Evolutionary conservation across 352 stramenopile species (phyloP), one percentile per base, ranked within the genome.

Genomic region (Blastocystis sp.): DNA sequence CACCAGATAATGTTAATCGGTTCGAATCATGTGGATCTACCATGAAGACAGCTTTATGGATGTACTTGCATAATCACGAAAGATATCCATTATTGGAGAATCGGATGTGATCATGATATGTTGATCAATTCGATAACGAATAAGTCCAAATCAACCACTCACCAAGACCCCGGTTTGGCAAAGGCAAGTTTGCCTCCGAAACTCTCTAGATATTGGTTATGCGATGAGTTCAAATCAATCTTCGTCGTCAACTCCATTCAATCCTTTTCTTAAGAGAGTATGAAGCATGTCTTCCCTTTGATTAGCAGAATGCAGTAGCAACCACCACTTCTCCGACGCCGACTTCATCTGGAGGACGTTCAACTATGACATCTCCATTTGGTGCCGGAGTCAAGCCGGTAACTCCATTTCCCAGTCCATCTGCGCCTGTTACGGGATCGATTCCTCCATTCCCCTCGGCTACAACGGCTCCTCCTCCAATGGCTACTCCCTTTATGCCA

Each of bases 201-300:
- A 59, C 16, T 80, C 43, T 16, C n/a, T 37, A 63, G 12, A 14
- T 24, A 42, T 14, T 65, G 61, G 27, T 39, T 35, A 35, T 63
- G 37, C 49, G 35, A 83, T 83, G 71, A 83, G 43, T 65, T 37
- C 49, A 43, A 27, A 35, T 29, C 27, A 29, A 21, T 43, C 43
- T 29, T 59, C 71, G 12, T 16, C 51, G 21, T 51, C 42, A 65
- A 21, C 71, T 12, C 71, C 9, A 29, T 29, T 83, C 14, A 83
- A 83, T 83, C 71, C 71, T 21, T 83, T 83, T 67, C 29, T 83
- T 29, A 83, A 83, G 46, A 51, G 66, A 43, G 71, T 83, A 27
- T 0, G 4, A 21, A 42, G 2, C 19, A 4, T 4, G 21, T 14
- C 39, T n/a, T 39, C 4, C 6, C 2, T 19, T 32, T 43, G 11